A percentile compares a stretch with the other conserved stretches of the same genome.
These are phyloP conservation scores for Coemansia sp. DNA, from an alignment of 192 early-diverging fungal genomes.

Conservation along the genomic window DNA sequence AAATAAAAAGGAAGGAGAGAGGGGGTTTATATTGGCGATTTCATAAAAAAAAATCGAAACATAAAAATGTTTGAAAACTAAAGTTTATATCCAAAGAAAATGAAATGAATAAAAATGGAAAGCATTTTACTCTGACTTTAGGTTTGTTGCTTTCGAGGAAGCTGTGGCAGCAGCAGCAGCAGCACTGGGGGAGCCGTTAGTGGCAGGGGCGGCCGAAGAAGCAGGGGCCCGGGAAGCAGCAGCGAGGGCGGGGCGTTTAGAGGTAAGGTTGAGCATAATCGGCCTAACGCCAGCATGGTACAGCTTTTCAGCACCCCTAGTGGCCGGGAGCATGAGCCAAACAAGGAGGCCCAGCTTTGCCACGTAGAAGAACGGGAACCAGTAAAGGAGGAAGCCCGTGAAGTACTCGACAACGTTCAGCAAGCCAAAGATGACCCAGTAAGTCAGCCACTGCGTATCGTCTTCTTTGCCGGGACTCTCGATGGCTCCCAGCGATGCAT, in stretches of 20 bases:
- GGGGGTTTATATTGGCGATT: too few relatives aligned
- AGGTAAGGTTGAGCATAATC: slow-evolving; percentile 56
- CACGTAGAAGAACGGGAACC: slow-evolving; percentile 93
- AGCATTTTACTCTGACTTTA: neutral
- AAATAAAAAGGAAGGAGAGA: too few relatives aligned
- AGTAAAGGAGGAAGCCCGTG: slow-evolving; percentile 83
- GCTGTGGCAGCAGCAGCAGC: too few relatives aligned
- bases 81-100: neutral
- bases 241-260: slow-evolving; percentile 17
- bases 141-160: neutral
- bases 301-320: slow-evolving; percentile 75
- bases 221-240: neutral
- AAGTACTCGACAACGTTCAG: slow-evolving; percentile 89
- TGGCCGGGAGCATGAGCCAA: slow-evolving; percentile 78
- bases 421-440: slow-evolving; percentile 91
- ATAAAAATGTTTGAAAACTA: too few relatives aligned
- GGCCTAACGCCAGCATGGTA: slow-evolving; percentile 76
- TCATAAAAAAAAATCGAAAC: too few relatives aligned
- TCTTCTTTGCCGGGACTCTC: slow-evolving; percentile 75
- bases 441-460: slow-evolving; percentile 88
- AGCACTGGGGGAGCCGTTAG: neutral
- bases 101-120: neutral
- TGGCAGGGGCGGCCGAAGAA: neutral
- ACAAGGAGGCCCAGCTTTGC: slow-evolving; percentile 89
- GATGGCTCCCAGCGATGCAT: slow-evolving; percentile 89